Percentiles rank a stretch among this genome's conserved stretches.
Conservation (phyloP, 2,329 filamentous ascomycete species). For the Hypoxylon sp. region DNA sequence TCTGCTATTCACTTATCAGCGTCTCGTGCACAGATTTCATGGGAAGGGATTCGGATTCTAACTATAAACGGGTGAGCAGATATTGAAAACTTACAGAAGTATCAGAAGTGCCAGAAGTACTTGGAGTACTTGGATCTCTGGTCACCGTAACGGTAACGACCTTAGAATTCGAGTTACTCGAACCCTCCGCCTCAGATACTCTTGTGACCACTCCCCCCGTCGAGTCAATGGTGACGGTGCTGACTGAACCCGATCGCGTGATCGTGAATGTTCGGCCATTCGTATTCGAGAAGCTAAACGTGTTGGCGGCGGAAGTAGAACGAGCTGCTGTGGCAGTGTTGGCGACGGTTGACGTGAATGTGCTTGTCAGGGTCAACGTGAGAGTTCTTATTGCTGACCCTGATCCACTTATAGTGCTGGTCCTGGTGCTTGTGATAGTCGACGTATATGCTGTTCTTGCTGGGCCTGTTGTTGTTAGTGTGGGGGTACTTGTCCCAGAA, state of each 20-base stretch:
- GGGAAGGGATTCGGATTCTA: background rate
- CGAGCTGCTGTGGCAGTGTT: background rate
- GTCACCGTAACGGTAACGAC: conserved; percentile 28
- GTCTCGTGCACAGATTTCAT: background rate
- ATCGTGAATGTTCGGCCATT: conserved; percentile 14
- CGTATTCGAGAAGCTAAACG: background rate
- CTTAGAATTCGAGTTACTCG: background rate
- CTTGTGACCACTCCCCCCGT: background rate
- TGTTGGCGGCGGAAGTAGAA: background rate
- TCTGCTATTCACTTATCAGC: conserved; percentile 14
- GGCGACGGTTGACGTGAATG: conserved; percentile 22
- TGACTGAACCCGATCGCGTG: conserved; percentile 24
- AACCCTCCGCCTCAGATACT: background rate
- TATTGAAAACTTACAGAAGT: conserved; percentile 20
- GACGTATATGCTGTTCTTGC: conserved; percentile 19
- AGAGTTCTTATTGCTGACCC: conserved; percentile 26
- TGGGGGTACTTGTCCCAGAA: too few relatives aligned
- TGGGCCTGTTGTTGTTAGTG: background rate
- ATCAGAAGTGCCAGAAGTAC: too few relatives aligned
- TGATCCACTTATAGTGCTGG: conserved; percentile 26
- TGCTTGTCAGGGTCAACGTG: conserved; percentile 35
- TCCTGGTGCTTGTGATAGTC: conserved; percentile 34
- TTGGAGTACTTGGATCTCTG: conserved; percentile 9
- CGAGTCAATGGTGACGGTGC: conserved; percentile 14
- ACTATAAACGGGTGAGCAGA: too few relatives aligned